These are phyloP conservation scores for Allium fistulosum DNA, from an alignment of 106 monocot genomes.

Conservation along the genomic window DNA sequence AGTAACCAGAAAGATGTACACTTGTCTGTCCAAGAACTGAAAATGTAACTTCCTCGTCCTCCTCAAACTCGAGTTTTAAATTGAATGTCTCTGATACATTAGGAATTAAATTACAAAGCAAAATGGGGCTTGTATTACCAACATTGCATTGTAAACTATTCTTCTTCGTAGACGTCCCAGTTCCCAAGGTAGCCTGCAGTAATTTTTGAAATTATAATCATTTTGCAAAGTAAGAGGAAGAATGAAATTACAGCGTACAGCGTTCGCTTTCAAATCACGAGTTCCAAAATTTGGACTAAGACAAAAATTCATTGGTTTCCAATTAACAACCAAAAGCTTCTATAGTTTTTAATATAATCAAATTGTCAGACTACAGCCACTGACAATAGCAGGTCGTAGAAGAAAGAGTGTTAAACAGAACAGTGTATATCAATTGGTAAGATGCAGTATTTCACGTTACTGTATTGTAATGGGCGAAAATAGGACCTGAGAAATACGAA, in stretches of 20 bases:
- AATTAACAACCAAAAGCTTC: no score
- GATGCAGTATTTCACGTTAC: no score
- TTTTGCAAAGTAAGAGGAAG: no score
- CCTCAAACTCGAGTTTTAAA: conserved; percentile 84
- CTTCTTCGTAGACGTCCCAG: conserved; percentile 26
- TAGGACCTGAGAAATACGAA: conserved; percentile 73
- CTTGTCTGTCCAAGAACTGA: conserved; percentile 78
- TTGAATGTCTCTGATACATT: conserved; percentile 46
- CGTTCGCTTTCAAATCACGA: no score
- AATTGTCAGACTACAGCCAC: no score
- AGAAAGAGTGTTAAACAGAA: no score
- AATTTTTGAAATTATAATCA: not conserved
- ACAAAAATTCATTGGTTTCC: no score
- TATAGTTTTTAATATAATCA: no score
- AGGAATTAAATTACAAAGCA: conserved; percentile 63
- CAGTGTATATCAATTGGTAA: no score
- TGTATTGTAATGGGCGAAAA: not conserved
- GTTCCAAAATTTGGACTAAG: no score
- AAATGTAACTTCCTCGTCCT: conserved; percentile 58
- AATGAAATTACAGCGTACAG: no score
- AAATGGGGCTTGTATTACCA: conserved; percentile 47
- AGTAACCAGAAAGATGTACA: conserved; percentile 76
- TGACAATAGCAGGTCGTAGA: no score
- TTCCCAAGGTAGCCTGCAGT: conserved; percentile 65
- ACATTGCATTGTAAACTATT: conserved; percentile 72